Base-by-base conservation (phyloP, 192 early-diverging fungal genomes). In the Cetraspora pellucida region DNA sequence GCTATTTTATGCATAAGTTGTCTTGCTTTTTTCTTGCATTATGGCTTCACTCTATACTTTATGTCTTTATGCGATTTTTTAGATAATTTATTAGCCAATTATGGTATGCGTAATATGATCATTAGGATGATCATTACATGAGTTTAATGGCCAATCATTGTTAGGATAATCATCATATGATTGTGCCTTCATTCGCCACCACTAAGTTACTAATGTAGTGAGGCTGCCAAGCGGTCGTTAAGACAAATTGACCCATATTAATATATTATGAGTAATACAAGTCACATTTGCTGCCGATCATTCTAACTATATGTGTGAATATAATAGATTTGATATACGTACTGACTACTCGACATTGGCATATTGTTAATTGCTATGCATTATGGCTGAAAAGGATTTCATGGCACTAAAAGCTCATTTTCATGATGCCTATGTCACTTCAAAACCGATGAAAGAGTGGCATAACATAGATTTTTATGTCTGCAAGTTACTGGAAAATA, bases 381-480 rank as follows among this genome's bases (percentile, higher is more conserved):
- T 70, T 55, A 71, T 71, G 50, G 43, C 50, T 44, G 17, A 71
- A 71, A 55, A 71, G 69, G 50, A 71, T 71, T 71, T 71, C 44
- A 30, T 71, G 2, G 69, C 64, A 67, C 64, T 16, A 46, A 67
- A 67, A 67, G 14, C 5, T 67, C 27, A 23, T 55, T 55, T 71
- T 46, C 50, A 71, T 72, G 70, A 72, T 72, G 70, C 16, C 52
- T 72, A 72, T 72, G 27, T 72, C 31, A 55, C 45, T 72, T 72
- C 70, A 72, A 72, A 25, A 19, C 65, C 44, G 45, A 58, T 72
- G 27, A 72, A 72, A 72, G 70, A 72, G 70, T 72, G 70, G 70
- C 70, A 72, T 72, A 72, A 58, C 52, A 72, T 72, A 72, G 70
- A 72, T 37, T 55, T 16, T 72, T 72, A 72, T 58, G 54, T 54